Base-by-base conservation (phyloP, 2,329 filamentous ascomycete species). In the Ophiocordyceps unilateralis region DNA sequence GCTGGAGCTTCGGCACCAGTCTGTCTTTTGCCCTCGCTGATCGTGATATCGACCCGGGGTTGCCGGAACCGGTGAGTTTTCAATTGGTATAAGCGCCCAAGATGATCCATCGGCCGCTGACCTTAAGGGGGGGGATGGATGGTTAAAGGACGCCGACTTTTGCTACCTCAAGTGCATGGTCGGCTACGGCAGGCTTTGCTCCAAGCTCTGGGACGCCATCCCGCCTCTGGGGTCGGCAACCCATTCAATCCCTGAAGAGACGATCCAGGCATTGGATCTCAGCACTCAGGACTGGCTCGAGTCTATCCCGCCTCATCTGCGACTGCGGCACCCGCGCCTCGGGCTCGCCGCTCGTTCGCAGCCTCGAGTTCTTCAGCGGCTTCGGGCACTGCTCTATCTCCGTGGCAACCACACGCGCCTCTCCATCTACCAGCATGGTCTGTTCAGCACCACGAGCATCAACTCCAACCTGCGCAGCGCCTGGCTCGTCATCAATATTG, bases 1-100 rank as follows among this genome's bases (percentile, higher is more conserved):
- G 68, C 20, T 72, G 67, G 65, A 69, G 66, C 10, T 69, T 72
- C 28, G 68, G 68, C 2, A 70, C 67, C 0, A 67, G 68, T 12
- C 49, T 71, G 19, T 67, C 68, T 0, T 71, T 70, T 48, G 62
- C 63, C 0, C 57, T 72, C 5, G 58, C 66, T 11, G 67, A 71
- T 43, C 59, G 61, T 0, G 68, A 70, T 41, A 66, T 72, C 45
- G 68, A 72, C 41, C 64, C 66, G 0, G 61, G 64, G 32, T 48
- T 71, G 1, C 65, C 66, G 0, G 61, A 69, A 42, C 64, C 64
- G 0, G 66, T 34, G 26, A 42, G 37, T 2, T 12, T 38, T 26
- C 8, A 30, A 17, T 0, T 7, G 10, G 12, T 5, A 17, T 14
- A 17, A n/a, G 9, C 15, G 7, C 14, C 32, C 15, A 21, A 2